Evolutionary conservation across 345 rosid species (phyloP).

Genomic region (Erodium maritimum): DNA sequence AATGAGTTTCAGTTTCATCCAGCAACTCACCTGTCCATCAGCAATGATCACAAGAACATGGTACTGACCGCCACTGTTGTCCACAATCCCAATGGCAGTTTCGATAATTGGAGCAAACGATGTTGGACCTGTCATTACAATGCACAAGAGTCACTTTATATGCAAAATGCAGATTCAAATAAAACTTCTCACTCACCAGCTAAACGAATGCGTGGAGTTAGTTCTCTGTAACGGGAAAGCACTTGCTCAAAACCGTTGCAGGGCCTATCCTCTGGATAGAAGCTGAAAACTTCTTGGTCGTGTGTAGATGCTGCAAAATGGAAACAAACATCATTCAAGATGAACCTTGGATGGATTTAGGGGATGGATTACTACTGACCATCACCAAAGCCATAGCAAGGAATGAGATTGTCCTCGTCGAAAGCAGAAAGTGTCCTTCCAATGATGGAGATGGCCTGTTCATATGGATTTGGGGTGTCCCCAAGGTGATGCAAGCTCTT

Average conservation of each 20-base stretch:
- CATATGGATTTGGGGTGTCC: constrained; percentile 30
- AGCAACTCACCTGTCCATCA: constrained; percentile 34
- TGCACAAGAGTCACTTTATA: neutral
- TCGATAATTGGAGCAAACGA: constrained; percentile 46
- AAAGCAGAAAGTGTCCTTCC: constrained; percentile 41
- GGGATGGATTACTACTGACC: constrained; percentile 18
- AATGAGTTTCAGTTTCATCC: too few species aligned
- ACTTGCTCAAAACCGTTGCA: constrained; percentile 44
- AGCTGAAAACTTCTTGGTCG: constrained; percentile 41
- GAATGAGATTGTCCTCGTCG: constrained; percentile 42
- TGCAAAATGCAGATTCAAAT: too few species aligned
- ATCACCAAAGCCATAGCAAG: constrained; percentile 47
- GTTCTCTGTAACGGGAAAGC: constrained; percentile 31
- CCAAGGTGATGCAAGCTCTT: constrained; percentile 33
- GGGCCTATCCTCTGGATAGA: constrained; percentile 26
- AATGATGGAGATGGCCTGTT: constrained; percentile 41
- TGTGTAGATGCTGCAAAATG: constrained; percentile 35
- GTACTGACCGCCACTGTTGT: constrained; percentile 39
- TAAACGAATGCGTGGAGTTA: constrained; percentile 30
- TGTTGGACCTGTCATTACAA: constrained; percentile 32
- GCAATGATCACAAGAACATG: constrained; percentile 53
- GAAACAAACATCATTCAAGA: neutral
- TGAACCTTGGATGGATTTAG: too few species aligned
- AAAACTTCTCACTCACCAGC: constrained; percentile 16
- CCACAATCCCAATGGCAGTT: constrained; percentile 34